Conservation (phyloP, 2,329 filamentous ascomycete species). For the Penicillium sp. region DNA sequence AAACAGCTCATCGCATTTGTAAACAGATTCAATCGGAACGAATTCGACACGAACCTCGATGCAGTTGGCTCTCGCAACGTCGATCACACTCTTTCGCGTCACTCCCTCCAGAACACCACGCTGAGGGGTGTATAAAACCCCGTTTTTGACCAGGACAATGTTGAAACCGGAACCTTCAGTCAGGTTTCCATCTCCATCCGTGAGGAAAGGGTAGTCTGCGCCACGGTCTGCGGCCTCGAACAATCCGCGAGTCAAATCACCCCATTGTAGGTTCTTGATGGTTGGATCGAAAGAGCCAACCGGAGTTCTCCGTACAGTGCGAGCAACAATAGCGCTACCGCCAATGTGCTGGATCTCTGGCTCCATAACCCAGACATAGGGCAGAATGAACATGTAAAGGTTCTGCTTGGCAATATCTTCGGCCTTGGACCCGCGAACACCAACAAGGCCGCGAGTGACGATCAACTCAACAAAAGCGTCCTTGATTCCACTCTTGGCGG, state of each 20-base stretch:
- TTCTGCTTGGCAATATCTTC: constrained; percentile 43
- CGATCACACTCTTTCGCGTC: constrained; percentile 55
- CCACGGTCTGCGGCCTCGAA: constrained; percentile 55
- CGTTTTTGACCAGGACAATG: constrained; percentile 52
- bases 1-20: constrained; percentile 54
- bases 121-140: constrained; percentile 51
- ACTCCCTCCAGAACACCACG: constrained; percentile 55
- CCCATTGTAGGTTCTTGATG: constrained; percentile 59
- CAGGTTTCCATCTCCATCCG: constrained; percentile 55
- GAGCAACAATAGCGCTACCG: constrained; percentile 49
- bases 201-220: constrained; percentile 55
- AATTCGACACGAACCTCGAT: constrained; percentile 45
- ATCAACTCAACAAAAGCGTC: constrained; percentile 59
- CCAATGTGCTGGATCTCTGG: constrained; percentile 48
- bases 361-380: constrained; percentile 58
- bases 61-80: constrained; percentile 41
- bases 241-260: constrained; percentile 52
- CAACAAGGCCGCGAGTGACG: constrained; percentile 53
- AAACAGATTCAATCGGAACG: constrained; percentile 49
- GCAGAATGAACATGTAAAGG: constrained; percentile 55
- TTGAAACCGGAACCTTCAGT: constrained; percentile 59
- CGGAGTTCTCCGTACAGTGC: constrained; percentile 51
- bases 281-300: constrained; percentile 56
- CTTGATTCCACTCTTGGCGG: constrained; percentile 50
- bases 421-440: constrained; percentile 42